phyloP scores from a whole-genome alignment of 169 alveolate genomes.

The Miamiensis avidus region DNA sequence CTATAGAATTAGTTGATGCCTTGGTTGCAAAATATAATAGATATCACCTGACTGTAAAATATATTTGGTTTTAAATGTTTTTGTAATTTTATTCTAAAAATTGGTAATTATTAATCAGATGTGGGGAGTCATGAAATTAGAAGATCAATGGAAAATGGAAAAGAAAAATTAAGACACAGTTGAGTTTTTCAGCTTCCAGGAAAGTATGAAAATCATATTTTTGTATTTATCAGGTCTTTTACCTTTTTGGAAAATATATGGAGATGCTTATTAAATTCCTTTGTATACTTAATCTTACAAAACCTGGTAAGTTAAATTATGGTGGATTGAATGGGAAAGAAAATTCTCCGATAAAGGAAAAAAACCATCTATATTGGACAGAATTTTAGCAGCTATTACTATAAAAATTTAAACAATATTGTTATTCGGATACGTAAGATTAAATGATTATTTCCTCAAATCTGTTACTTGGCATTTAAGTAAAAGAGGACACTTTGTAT shows the following conservation, averaged over 20 bases:
- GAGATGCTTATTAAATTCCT: background rate
- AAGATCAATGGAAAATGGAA: background rate
- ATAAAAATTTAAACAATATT: background rate
- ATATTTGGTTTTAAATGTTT: background rate
- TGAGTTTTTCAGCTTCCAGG: background rate
- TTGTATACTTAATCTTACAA: background rate
- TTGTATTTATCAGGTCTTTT: background rate
- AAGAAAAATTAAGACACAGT: background rate
- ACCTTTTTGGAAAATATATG: background rate
- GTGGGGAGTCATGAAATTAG: background rate
- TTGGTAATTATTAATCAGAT: background rate
- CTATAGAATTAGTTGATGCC: background rate
- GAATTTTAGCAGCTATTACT: background rate
- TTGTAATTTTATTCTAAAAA: no score
- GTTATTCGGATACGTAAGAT: no score
- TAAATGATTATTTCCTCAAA: background rate
- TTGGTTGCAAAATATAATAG: background rate
- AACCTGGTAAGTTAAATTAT: background rate
- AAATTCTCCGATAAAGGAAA: background rate
- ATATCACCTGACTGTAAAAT: background rate
- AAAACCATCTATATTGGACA: no score
- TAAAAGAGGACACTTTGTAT: background rate
- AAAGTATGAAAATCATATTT: background rate
- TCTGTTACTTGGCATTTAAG: background rate
- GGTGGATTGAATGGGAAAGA: background rate